These are phyloP conservation scores for Chrysoporthe deuterocubensis DNA, from an alignment of 2,329 filamentous ascomycete species.

Conservation along the genomic window DNA sequence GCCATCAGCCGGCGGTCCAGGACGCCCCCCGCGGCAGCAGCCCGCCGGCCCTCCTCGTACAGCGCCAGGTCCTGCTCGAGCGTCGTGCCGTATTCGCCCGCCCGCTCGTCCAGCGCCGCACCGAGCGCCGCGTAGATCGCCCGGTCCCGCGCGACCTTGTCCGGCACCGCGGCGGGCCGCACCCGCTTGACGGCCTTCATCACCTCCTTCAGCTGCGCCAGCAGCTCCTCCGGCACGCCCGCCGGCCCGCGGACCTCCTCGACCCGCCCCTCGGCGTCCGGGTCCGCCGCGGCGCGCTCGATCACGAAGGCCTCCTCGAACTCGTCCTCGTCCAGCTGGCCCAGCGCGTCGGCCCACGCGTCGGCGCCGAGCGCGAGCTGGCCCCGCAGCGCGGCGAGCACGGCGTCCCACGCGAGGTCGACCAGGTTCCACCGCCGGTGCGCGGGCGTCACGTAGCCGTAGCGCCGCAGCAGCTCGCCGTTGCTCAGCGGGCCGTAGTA, in stretches of 20 bases:
- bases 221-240: constrained; percentile 54
- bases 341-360: constrained; percentile 29
- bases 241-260: constrained; percentile 42
- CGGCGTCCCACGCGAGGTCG: constrained; percentile 69
- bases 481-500: constrained; percentile 87
- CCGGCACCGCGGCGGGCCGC: constrained; percentile 46
- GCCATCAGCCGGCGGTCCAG: constrained; percentile 35
- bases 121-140: constrained; percentile 46
- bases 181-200: constrained; percentile 54
- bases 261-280: constrained; percentile 50
- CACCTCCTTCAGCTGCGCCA: constrained; percentile 54
- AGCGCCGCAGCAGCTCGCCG: constrained; percentile 79
- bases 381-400: constrained; percentile 52
- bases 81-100: constrained; percentile 36
- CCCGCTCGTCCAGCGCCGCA: constrained; percentile 35
- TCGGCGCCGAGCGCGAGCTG: constrained; percentile 37
- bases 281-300: constrained; percentile 57
- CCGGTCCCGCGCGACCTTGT: constrained; percentile 55
- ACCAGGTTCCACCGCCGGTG: constrained; percentile 82
- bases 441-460: constrained; percentile 82
- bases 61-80: constrained; percentile 36
- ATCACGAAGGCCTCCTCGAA: constrained; percentile 78
- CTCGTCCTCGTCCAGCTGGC: constrained; percentile 59
- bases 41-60: constrained; percentile 17
- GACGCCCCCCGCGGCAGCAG: constrained; percentile 9